Evolutionary conservation across 108 stramenopile species (phyloP).

Genomic region (Nitzschia inconspicua): DNA sequence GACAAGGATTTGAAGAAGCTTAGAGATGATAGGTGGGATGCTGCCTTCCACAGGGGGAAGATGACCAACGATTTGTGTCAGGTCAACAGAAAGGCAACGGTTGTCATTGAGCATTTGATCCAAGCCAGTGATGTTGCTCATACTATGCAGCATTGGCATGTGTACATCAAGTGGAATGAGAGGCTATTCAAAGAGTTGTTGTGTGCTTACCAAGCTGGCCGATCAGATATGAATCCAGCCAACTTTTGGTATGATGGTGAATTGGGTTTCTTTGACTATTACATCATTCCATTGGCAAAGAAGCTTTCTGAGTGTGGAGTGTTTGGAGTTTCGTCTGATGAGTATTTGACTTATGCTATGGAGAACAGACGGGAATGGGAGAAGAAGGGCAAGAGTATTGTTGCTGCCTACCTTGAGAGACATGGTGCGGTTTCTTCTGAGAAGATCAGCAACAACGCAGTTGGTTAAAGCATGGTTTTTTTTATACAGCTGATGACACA

Average conservation of each 20-base stretch:
- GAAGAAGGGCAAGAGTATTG: slow-evolving; percentile 15
- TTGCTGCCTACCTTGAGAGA: slow-evolving; percentile 5
- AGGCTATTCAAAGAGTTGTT: slow-evolving; percentile 41
- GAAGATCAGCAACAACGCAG: too few relatives aligned
- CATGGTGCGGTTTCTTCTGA: too few relatives aligned
- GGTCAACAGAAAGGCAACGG: slow-evolving; percentile 18
- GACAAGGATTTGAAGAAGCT: slow-evolving; percentile 19
- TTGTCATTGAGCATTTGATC: slow-evolving; percentile 23
- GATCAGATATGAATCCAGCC: slow-evolving; percentile 31
- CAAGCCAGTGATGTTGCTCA: slow-evolving; percentile 22
- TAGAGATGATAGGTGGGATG: slow-evolving; percentile 37
- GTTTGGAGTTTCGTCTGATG: slow-evolving; percentile 17
- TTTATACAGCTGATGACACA: too few relatives aligned
- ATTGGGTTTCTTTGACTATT: slow-evolving; percentile 44
- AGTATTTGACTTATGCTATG: slow-evolving; percentile 20
- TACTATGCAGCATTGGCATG: slow-evolving; percentile 16
- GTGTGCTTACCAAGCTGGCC: slow-evolving; percentile 14
- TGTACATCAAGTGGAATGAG: slow-evolving; percentile 26
- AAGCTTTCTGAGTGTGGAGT: slow-evolving; percentile 40
- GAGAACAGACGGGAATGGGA: slow-evolving; percentile 31
- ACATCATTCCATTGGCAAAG: slow-evolving; percentile 50
- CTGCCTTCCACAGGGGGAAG: background rate
- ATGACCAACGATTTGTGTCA: background rate
- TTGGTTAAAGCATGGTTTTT: too few relatives aligned
- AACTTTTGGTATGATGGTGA: slow-evolving; percentile 48